A percentile compares a stretch with the other conserved stretches of the same genome.
Evolutionary conservation across 1,284 basidiomycete species (phyloP).

Genomic region (Ustilago crameri): DNA sequence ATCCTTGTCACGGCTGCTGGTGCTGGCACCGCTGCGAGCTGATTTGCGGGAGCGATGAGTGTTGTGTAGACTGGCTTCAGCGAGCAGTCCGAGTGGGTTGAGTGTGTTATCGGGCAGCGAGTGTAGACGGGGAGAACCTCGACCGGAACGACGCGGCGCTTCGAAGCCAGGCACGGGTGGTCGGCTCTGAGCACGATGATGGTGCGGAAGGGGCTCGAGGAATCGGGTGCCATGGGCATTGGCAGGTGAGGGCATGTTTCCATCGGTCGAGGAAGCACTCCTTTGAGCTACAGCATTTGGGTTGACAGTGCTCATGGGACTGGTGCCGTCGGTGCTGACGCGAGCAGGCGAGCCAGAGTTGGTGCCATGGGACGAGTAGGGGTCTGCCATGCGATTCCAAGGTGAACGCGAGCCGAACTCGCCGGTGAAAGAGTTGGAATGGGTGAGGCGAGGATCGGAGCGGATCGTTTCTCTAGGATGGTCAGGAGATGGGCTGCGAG

Average conservation of each 20-base stretch:
- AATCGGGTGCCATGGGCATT: conserved; percentile 37
- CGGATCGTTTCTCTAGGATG: conserved; percentile 5
- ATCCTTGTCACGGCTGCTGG: conserved; percentile 40
- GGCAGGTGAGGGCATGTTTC: conserved; percentile 32
- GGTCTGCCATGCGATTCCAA: conserved; percentile 29
- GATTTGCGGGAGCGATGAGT: conserved; percentile 41
- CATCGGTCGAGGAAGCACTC: conserved; percentile 42
- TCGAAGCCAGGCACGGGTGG: conserved; percentile 16
- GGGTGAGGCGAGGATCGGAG: conserved; percentile 35
- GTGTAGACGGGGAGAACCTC: conserved; percentile 48
- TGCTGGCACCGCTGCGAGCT: conserved; percentile 29
- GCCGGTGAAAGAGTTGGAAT: conserved; percentile 28
- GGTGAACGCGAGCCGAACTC: conserved; percentile 37
- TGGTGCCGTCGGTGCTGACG: conserved; percentile 29
- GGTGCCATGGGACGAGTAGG: conserved; percentile 19
- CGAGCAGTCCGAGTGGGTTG: conserved; percentile 67
- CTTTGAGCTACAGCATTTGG: conserved; percentile 42
- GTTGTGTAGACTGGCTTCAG: conserved; percentile 67
- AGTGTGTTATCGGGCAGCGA: conserved; percentile 70
- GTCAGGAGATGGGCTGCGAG: conserved; percentile 44
- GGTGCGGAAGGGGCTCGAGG: conserved; percentile 50
- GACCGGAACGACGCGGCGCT: conserved; percentile 26
- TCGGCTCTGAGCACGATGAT: conserved; percentile 32
- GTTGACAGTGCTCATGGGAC: conserved; percentile 47
- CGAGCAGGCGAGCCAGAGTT: conserved; percentile 28